Evolutionary conservation across 169 alveolate genomes (phyloP).

Genomic region (Besnoitia besnoiti): DNA sequence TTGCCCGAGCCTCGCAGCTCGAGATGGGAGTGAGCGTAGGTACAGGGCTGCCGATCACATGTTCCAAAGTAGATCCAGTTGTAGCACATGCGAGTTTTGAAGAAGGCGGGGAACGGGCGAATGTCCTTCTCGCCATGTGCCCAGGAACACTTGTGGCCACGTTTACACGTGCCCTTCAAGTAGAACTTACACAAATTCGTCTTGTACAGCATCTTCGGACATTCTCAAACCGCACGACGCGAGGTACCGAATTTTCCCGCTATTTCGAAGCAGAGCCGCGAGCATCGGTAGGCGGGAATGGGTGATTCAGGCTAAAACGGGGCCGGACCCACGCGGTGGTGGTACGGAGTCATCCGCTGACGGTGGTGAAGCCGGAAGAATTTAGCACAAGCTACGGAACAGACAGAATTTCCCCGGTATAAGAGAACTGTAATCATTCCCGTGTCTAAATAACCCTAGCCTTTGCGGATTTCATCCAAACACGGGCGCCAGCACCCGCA

Average conservation of each 20-base stretch:
- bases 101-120: slow-evolving; percentile 15
- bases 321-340: too few species aligned
- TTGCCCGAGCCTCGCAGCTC: neutral
- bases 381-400: too few species aligned
- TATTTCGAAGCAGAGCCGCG: neutral
- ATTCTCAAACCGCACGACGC: neutral
- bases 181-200: neutral
- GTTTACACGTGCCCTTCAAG: neutral
- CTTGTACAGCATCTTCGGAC: slow-evolving; percentile 14
- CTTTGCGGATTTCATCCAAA: too few species aligned
- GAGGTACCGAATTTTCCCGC: neutral
- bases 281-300: neutral
- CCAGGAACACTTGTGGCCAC: slow-evolving; percentile 12
- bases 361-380: too few species aligned
- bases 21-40: neutral
- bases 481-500: too few species aligned
- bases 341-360: too few species aligned
- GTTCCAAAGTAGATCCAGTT: neutral
- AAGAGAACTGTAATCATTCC: too few species aligned
- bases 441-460: too few species aligned
- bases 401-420: too few species aligned
- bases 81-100: slow-evolving; percentile 4
- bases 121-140: neutral
- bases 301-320: neutral
- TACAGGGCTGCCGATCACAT: neutral